Percentiles rank a stretch among this genome's conserved stretches.
Evolutionary conservation across 2,329 filamentous ascomycete genomes (phyloP).

Genomic region (Xylariaceae sp.): DNA sequence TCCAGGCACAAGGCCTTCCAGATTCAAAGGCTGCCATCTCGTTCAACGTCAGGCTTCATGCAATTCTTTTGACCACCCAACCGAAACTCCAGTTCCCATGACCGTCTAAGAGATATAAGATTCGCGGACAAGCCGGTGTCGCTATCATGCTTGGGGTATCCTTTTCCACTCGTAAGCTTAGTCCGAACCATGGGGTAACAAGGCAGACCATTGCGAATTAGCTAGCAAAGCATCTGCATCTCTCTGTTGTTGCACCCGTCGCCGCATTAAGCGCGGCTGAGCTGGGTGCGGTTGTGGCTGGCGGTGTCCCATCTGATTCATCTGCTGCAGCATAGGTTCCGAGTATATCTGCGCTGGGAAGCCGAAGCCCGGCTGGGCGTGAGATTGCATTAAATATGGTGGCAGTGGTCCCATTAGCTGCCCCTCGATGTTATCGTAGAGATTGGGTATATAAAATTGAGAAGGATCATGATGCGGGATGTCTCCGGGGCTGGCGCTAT

Average conservation of each 20-base stretch:
- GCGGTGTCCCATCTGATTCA: constrained; percentile 37
- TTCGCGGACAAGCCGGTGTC: constrained; percentile 18
- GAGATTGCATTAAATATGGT: constrained; percentile 67
- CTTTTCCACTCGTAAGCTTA: constrained; percentile 30
- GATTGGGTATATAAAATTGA: constrained; percentile 54
- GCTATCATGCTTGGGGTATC: constrained; percentile 34
- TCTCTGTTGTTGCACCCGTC: constrained; percentile 40
- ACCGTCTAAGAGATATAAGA: constrained; percentile 19
- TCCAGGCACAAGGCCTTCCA: constrained; percentile 12
- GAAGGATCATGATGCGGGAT: constrained; percentile 40
- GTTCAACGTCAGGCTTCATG: constrained; percentile 10
- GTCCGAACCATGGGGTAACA: constrained; percentile 35
- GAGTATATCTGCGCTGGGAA: constrained; percentile 50
- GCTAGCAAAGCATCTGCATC: constrained; percentile 56
- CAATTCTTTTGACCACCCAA: constrained; percentile 16
- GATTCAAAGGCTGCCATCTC: constrained; percentile 11
- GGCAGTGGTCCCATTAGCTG: constrained; percentile 73
- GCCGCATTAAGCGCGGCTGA: constrained; percentile 31
- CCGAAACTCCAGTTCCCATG: constrained; percentile 22
- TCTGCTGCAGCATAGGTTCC: constrained; percentile 45
- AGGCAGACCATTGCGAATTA: constrained; percentile 36
- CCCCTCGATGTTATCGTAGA: constrained; percentile 70
- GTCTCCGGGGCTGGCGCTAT: constrained; percentile 35
- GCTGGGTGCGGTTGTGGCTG: constrained; percentile 31
- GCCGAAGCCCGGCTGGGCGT: constrained; percentile 46